phyloP scores from a whole-genome alignment of 805 yeast species.

The Kluyveromyces starmeri region DNA sequence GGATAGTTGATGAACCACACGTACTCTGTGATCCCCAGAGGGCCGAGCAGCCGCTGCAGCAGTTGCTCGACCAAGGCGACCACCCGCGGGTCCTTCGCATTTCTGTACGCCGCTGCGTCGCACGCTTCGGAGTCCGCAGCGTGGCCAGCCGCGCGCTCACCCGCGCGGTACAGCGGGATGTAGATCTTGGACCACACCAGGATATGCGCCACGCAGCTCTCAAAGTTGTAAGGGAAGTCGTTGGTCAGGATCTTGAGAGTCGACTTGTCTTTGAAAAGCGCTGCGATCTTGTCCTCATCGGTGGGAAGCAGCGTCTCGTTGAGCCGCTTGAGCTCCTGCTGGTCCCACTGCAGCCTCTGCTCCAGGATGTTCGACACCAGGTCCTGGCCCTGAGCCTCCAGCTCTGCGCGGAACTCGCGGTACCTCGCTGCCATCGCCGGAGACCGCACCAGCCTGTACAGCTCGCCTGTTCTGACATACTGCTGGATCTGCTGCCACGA shows the following conservation, averaged over 20 bases:
- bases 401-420: slow-evolving; percentile 34
- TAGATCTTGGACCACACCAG: slow-evolving; percentile 60
- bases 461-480: slow-evolving; percentile 34
- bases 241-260: slow-evolving; percentile 40
- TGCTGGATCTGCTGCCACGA: slow-evolving; percentile 37
- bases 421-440: slow-evolving; percentile 37
- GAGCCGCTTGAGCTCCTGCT: slow-evolving; percentile 19
- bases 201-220: slow-evolving; percentile 42
- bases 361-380: slow-evolving; percentile 42
- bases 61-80: slow-evolving; percentile 40
- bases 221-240: slow-evolving; percentile 62
- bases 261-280: slow-evolving; percentile 18
- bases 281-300: slow-evolving; percentile 16
- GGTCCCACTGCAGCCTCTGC: slow-evolving; percentile 44
- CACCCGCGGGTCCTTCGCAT: slow-evolving; percentile 35
- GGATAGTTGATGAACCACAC: slow-evolving; percentile 72
- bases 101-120: slow-evolving; percentile 17
- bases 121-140: slow-evolving; percentile 24
- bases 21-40: slow-evolving; percentile 31
- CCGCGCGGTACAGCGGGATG: slow-evolving; percentile 34
- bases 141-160: slow-evolving; percentile 28
- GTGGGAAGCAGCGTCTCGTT: slow-evolving; percentile 14
- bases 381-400: slow-evolving; percentile 30
- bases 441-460: slow-evolving; percentile 44
- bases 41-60: slow-evolving; percentile 37